These are phyloP conservation scores for Trichoderma guizhouense DNA, from an alignment of 2,329 filamentous ascomycete genomes.

Conservation along the genomic window DNA sequence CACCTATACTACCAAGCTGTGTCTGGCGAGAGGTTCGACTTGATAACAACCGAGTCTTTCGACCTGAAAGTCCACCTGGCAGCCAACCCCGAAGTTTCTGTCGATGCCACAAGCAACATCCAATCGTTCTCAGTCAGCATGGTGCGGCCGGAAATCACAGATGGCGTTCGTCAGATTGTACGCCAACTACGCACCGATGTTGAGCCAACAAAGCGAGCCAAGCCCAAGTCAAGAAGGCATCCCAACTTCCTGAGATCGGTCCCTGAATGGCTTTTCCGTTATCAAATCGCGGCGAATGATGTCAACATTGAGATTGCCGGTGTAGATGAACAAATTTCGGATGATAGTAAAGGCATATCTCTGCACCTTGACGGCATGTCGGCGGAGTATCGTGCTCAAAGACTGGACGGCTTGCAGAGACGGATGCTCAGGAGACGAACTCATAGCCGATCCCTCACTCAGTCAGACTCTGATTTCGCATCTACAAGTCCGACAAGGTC, in stretches of 20 bases:
- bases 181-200: conserved; percentile 73
- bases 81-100: conserved; percentile 80
- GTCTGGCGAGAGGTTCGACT: conserved; percentile 75
- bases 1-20: conserved; percentile 93
- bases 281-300: conserved; percentile 81
- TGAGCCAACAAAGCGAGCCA: conserved; percentile 54
- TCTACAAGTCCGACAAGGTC: conserved; percentile 37
- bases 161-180: conserved; percentile 88
- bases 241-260: conserved; percentile 72
- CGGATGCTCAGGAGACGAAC: conserved; percentile 65
- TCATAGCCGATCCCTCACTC: conserved; percentile 66
- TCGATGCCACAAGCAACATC: conserved; percentile 73
- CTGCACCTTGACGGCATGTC: conserved; percentile 85
- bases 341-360: conserved; percentile 76
- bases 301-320: conserved; percentile 90
- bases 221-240: conserved; percentile 48
- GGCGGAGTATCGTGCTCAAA: conserved; percentile 82
- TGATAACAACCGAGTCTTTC: conserved; percentile 82
- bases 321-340: conserved; percentile 77
- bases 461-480: conserved; percentile 63
- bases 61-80: conserved; percentile 83
- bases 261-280: conserved; percentile 80
- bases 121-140: conserved; percentile 88
- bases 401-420: conserved; percentile 60
- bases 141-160: conserved; percentile 86